Conservation (phyloP, 2,329 filamentous ascomycete genomes). For the Scytalidium lignicola region DNA sequence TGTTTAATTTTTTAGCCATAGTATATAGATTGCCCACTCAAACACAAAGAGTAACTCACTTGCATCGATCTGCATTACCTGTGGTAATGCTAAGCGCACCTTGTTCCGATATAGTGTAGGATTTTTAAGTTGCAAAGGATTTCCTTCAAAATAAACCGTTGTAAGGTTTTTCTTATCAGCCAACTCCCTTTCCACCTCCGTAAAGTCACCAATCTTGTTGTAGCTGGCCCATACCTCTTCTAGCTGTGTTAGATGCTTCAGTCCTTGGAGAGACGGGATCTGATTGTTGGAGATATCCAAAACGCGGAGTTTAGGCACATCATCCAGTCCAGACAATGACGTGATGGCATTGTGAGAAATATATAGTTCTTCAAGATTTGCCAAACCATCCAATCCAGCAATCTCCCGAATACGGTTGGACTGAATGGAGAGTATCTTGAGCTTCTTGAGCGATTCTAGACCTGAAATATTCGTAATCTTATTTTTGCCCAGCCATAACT, state of each 20-base stretch:
- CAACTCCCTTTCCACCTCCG: constrained; percentile 74
- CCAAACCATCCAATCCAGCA: constrained; percentile 66
- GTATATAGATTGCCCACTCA: neutral
- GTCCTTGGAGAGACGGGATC: constrained; percentile 67
- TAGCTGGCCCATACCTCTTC: constrained; percentile 95
- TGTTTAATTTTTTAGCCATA: constrained; percentile 5
- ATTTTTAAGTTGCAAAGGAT: constrained; percentile 73
- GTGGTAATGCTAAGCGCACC: constrained; percentile 78
- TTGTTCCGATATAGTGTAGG: constrained; percentile 94
- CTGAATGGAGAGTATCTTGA: constrained; percentile 89
- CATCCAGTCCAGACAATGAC: constrained; percentile 67
- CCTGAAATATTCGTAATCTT: constrained; percentile 83
- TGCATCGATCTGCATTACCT: constrained; percentile 91
- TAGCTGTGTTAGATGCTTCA: constrained; percentile 63
- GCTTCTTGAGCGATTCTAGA: constrained; percentile 67
- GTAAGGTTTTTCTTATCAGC: constrained; percentile 72
- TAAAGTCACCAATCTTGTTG: constrained; percentile 75
- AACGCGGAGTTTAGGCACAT: constrained; percentile 62
- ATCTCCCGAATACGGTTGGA: constrained; percentile 85
- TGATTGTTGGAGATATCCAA: constrained; percentile 89
- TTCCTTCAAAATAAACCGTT: constrained; percentile 96
- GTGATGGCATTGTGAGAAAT: constrained; percentile 91
- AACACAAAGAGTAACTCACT: constrained; percentile 65
- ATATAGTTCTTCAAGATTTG: constrained; percentile 85
- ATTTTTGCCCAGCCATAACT: constrained; percentile 94